Conservation (phyloP, 169 alveolate species). For the Cryptosporidium parvum region DNA sequence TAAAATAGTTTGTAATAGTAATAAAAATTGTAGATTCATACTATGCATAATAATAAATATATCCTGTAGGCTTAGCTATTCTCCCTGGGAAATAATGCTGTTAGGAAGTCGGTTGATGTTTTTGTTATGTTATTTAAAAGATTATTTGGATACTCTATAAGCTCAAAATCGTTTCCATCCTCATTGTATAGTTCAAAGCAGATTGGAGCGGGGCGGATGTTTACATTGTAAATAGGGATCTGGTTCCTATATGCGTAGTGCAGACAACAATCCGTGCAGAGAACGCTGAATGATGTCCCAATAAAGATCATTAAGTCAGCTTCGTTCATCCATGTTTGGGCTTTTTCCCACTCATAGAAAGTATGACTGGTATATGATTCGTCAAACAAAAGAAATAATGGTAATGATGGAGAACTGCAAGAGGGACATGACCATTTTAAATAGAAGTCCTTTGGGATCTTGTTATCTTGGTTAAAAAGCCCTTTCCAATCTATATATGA, state of each 20-base stretch:
- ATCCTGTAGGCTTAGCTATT: background rate
- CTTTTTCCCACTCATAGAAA: slow-evolving; percentile 66
- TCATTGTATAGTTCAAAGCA: slow-evolving; percentile 14
- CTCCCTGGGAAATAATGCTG: background rate
- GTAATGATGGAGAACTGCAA: slow-evolving; percentile 30
- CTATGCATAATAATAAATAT: background rate
- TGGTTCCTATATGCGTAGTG: slow-evolving; percentile 37
- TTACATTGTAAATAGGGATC: slow-evolving; percentile 58
- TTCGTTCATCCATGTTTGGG: slow-evolving; percentile 67
- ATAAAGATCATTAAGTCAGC: slow-evolving; percentile 68
- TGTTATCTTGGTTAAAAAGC: background rate
- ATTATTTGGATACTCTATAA: slow-evolving; percentile 35
- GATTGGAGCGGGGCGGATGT: slow-evolving; percentile 51
- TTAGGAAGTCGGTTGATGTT: slow-evolving; percentile 62
- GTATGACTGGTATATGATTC: slow-evolving; percentile 60
- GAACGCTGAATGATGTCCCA: slow-evolving; percentile 70
- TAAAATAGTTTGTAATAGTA: background rate
- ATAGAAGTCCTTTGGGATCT: slow-evolving; percentile 18
- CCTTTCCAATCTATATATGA: slow-evolving; percentile 5
- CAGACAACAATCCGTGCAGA: slow-evolving; percentile 59
- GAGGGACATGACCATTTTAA: slow-evolving; percentile 31
- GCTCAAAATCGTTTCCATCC: slow-evolving; percentile 5
- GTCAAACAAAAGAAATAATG: slow-evolving; percentile 52
- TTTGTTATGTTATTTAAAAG: slow-evolving; percentile 24
- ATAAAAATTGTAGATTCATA: background rate